Conservation (phyloP, 1,139 yeast species). For the Kodamaea sp. region DNA sequence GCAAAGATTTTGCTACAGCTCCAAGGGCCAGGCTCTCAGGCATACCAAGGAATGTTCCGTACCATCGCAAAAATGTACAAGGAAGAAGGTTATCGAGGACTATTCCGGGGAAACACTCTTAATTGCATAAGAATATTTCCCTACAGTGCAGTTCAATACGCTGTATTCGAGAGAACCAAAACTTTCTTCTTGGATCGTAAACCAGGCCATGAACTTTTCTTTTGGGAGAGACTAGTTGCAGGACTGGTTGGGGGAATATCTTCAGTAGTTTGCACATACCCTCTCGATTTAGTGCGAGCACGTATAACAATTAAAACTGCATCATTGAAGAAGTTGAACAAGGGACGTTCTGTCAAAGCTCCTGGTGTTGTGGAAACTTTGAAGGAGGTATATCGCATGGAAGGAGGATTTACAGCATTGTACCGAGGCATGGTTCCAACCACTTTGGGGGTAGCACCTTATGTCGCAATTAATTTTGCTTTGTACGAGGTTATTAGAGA, state of each 20-base stretch:
- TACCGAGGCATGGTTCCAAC: conserved; percentile 90
- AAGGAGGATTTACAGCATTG: conserved; percentile 79
- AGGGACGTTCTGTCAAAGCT: conserved; percentile 49
- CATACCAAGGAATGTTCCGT: conserved; percentile 72
- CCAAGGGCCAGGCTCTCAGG: conserved; percentile 72
- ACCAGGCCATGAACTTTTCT: conserved; percentile 31
- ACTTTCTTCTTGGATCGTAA: conserved; percentile 35
- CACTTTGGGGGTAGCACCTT: conserved; percentile 91
- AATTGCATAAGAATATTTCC: conserved; percentile 92
- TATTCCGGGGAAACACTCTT: conserved; percentile 86
- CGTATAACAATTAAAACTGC: conserved; percentile 90
- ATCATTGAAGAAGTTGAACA: conserved; percentile 52
- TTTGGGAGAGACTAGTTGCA: conserved; percentile 60
- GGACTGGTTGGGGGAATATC: conserved; percentile 84
- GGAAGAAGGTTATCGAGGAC: conserved; percentile 89
- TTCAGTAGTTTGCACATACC: conserved; percentile 85
- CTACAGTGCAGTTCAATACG: conserved; percentile 92
- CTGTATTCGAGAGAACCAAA: conserved; percentile 78
- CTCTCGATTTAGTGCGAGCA: conserved; percentile 88
- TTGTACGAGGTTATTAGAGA: conserved; percentile 82
- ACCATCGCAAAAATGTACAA: conserved; percentile 78
- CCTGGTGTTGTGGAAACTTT: conserved; percentile 71
- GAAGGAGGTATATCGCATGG: conserved; percentile 60
- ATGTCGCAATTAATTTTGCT: conserved; percentile 90
- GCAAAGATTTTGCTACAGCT: conserved; percentile 90